Evolutionary conservation across 2,329 filamentous ascomycete genomes (phyloP), one percentile per base, ranked within the genome.

Genomic region (Stemphylium vesicarium): DNA sequence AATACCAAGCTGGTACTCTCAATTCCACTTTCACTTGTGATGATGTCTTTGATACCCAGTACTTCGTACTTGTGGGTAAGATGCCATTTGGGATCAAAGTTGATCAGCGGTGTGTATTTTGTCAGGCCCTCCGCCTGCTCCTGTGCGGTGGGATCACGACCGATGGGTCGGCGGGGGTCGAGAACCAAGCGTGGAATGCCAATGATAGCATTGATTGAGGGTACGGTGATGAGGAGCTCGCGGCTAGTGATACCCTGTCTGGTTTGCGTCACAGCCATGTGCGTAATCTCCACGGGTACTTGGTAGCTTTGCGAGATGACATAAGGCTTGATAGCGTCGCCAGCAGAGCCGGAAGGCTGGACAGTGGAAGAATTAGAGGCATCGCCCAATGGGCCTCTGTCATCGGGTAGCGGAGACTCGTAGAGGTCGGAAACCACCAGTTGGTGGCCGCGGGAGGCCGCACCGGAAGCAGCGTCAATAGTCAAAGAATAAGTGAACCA

Each of bases 1-100:
- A 97, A 89, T 11, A 99, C 84, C 50, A 98, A 75, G 67, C 90
- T 94, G 1, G 95, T 98, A 77, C 93, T 97, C 79, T 99, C 95
- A 26, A 99, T 84, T 4, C 92, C 75, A 1, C 92, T 90, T 0
- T 93, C 90, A 15, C 85, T 85, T 0, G 92, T 87, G 26, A 94
- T 83, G 16, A 98, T 86, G 40, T 85, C 80, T 56, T 84, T 81
- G 37, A 96, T 84, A 5, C 92, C 92, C 2, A 93, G 56, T 1
- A 98, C 84, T 60, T 96, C 91, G 16, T 92, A 86, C 63, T 88
- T 83, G 75, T 99, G 95, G 26, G 90, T 91, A 41, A 97, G 77
- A 51, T 90, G 84, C 78, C 87, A 88, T 62, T 90, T 89, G 0
- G 92, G 89, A 66, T 97, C 92, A 56, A 97, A 88, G 51, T 96